Evolutionary conservation across 2,329 filamentous ascomycete genomes (phyloP), one percentile per base, ranked within the genome.

Genomic region (Stemphylium vesicarium): DNA sequence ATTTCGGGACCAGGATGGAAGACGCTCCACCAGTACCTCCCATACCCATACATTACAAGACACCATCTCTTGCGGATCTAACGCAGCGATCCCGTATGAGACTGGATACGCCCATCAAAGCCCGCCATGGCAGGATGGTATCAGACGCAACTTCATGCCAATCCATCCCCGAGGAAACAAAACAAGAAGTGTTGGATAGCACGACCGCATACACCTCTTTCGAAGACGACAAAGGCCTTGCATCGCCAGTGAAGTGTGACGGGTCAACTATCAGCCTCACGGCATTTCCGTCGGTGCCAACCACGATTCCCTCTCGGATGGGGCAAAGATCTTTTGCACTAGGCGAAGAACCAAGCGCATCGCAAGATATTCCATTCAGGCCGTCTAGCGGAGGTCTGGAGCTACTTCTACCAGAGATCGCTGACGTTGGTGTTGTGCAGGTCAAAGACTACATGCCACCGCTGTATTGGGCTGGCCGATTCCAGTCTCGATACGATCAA

Each of bases 381-480:
- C 49, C 60, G 22, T 54, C 38, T 12, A 59, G 61, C 60, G 54
- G 45, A 33, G 53, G 54, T 3, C 50, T 42, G 20, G 48, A 54
- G 2, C 13, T 18, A 22, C 47, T 54, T 2, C 46, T 32, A 47
- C 18, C 47, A 52, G 41, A 53, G 8, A 52, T 22, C 64, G 64
- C 69, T 72, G 51, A 73, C 60, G 20, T 50, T 56, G 20, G 43
- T 43, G 16, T 44, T 41, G 20, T 55, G 18, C 70, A 73, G 71
- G 63, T 75, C 16, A 66, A 62, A 61, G 66, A 73, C 20, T 70
- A 68, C 16, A 73, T 73, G 71, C 70, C 70, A 33, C 55, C 63
- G 2, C 43, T 66, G 5, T 75, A 73, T 50, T 75, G 72, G 72
- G 71, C 72, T 5, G 72, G 71, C 8, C 64, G 72, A 8, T 73